Conservation (phyloP, 1,139 yeast genomes). For the Casaregolazyma suthepensis region DNA sequence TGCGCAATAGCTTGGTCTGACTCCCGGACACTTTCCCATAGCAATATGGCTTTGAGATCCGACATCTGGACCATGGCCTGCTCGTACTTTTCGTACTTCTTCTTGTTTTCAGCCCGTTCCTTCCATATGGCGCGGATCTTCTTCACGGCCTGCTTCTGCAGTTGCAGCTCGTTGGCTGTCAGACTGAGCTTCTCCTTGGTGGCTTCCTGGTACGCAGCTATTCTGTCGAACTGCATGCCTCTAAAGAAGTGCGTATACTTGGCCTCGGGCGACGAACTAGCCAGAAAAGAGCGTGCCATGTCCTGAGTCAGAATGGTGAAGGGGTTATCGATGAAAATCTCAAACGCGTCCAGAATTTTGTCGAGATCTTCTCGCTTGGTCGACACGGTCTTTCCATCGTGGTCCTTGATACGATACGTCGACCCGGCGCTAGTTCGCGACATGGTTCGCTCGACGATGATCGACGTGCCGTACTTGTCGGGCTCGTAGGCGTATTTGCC, state of each 20-base stretch:
- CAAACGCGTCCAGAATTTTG: constrained; percentile 60
- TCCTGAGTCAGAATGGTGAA: constrained; percentile 92
- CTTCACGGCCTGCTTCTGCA: constrained; percentile 4
- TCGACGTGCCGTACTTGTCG: constrained; percentile 58
- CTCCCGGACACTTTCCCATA: constrained; percentile 36
- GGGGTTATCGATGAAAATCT: constrained; percentile 83
- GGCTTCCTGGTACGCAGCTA: constrained; percentile 32
- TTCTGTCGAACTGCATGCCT: constrained; percentile 62
- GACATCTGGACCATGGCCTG: constrained; percentile 19
- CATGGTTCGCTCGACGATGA: constrained; percentile 56
- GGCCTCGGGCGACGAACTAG: constrained; percentile 41
- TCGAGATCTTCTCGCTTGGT: constrained; percentile 60
- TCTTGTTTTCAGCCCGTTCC: neutral
- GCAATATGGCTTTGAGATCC: neutral
- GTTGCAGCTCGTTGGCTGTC: constrained; percentile 9
- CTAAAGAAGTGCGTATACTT: constrained; percentile 74
- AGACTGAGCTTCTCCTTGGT: constrained; percentile 30
- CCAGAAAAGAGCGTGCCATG: constrained; percentile 79
- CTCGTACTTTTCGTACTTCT: constrained; percentile 3
- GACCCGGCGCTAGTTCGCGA: constrained; percentile 40
- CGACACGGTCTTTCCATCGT: constrained; percentile 47
- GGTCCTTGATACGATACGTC: constrained; percentile 51
- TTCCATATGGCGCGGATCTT: neutral
- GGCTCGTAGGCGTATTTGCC: constrained; percentile 62
- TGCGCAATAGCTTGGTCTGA: constrained; percentile 29